Percentiles rank a stretch among this genome's conserved stretches.
Evolutionary conservation across 1,139 yeast species (phyloP).

Genomic region (Pichia sp.): DNA sequence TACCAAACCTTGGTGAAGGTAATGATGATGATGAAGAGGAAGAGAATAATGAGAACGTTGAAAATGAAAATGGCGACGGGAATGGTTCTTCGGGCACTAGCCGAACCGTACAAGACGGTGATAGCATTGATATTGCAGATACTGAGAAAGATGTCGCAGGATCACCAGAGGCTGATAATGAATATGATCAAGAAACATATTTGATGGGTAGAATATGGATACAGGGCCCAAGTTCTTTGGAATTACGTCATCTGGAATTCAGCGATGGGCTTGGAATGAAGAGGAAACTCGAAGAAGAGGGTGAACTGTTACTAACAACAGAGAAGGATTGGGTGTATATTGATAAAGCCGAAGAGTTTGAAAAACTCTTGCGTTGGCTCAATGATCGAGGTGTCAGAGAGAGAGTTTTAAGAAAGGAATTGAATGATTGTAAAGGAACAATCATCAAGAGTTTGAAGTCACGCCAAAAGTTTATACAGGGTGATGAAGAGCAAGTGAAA

Average conservation of each 20-base stretch:
- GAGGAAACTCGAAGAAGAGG: conserved; percentile 64
- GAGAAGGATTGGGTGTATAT: conserved; percentile 61
- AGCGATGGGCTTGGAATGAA: conserved; percentile 29
- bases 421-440: conserved; percentile 45
- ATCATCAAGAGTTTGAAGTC: conserved; percentile 53
- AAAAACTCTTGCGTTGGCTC: conserved; percentile 55
- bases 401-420: conserved; percentile 55
- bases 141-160: conserved; percentile 28
- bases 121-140: conserved; percentile 31
- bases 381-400: conserved; percentile 77
- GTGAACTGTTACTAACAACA: conserved; percentile 44
- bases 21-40: conserved; percentile 36
- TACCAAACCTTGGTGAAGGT: conserved; percentile 52
- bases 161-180: conserved; percentile 27
- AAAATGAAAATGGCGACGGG: conserved; percentile 29
- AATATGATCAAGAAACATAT: conserved; percentile 45
- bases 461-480: conserved; percentile 45
- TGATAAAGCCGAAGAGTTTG: conserved; percentile 55
- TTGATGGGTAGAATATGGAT: conserved; percentile 88
- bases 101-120: conserved; percentile 28
- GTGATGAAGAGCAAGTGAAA: conserved; percentile 36
- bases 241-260: conserved; percentile 30
- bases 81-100: conserved; percentile 34
- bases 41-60: conserved; percentile 32
- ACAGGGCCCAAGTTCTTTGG: conserved; percentile 81